phyloP scores from a whole-genome alignment of 352 stramenopile species.

The Plasmopara muralis region DNA sequence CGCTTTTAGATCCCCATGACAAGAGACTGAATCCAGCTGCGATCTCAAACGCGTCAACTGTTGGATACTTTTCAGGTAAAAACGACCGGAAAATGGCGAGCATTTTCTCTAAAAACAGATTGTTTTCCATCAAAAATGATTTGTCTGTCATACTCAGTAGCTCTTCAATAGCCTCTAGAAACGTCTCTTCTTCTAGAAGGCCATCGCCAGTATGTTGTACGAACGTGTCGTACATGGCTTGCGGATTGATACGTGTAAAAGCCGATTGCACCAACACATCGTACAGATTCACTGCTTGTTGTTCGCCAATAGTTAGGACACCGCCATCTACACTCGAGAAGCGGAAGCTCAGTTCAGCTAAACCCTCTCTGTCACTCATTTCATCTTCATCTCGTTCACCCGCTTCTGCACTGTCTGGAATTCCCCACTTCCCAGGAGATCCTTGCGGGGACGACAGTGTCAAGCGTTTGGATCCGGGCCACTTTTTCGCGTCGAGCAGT shows the following conservation, averaged over 20 bases:
- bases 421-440: conserved; percentile 22
- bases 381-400: conserved; percentile 21
- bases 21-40: conserved; percentile 79
- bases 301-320: conserved; percentile 45
- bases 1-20: conserved; percentile 77
- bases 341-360: conserved; percentile 42
- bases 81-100: conserved; percentile 70
- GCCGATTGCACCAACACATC: conserved; percentile 55
- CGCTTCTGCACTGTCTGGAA: conserved; percentile 11
- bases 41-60: conserved; percentile 79
- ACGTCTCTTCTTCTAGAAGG: conserved; percentile 77
- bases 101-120: conserved; percentile 70
- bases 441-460: conserved; percentile 16
- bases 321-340: conserved; percentile 67
- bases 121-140: conserved; percentile 65
- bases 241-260: conserved; percentile 62
- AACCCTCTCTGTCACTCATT: conserved; percentile 15
- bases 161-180: conserved; percentile 72
- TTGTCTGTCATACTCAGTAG: conserved; percentile 71
- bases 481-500: conserved; percentile 60
- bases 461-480: conserved; percentile 49
- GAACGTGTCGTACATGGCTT: conserved; percentile 83
- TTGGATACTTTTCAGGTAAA: conserved; percentile 49
- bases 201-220: conserved; percentile 80
- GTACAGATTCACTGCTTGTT: conserved; percentile 54